Base-by-base conservation (phyloP, 345 rosid species). In the Cardamine occulta region DNA sequence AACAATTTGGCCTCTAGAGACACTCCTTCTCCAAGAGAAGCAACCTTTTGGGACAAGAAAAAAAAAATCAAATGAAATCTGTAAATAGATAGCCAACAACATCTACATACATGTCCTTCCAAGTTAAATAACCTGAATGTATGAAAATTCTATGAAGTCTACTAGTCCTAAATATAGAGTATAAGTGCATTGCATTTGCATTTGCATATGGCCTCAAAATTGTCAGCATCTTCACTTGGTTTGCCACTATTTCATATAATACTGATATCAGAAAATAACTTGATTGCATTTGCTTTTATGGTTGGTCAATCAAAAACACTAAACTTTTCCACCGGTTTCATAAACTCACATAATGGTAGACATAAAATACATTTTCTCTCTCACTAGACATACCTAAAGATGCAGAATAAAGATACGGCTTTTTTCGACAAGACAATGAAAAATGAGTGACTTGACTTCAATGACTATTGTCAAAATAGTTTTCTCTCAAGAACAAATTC, bases 21-120 rank as follows among this genome's bases (percentile, higher is more conserved):
- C 34, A 89, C 91, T 75, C 99, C 98, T 80, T 89, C 97, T 66
- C 98, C 98, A 74, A 96, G 89, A 56, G 89, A 82, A 74, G 98
- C 99, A 80, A 93, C 99, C 99, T 96, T 70, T 47, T 18, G 31
- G 68, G 21, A 51, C 52, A 65, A 21, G 17, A 2, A n/a, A 58
- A 35, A 10, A 28, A 24, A 19, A 45, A n/a, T n/a, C 9, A 67
- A 37, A 34, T n/a, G 18, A 58, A 21, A 48, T 10, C 37, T 39
- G 21, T 77, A n/a, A 45, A 54, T 15, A 70, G 28, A 32, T 45
- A 21, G 28, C 49, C 35, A 28, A 5, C 5, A 44, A 48, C 19
- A 55, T 13, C 12, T 40, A 53, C 8, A n/a, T 21, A 24, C 73
- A 56, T 35, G 60, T 58, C 53, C 8, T 3, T 66, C 54, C 19